Evolutionary conservation across 139 green algal species (phyloP).

Genomic region (Chlamydomonas schloesseri): DNA sequence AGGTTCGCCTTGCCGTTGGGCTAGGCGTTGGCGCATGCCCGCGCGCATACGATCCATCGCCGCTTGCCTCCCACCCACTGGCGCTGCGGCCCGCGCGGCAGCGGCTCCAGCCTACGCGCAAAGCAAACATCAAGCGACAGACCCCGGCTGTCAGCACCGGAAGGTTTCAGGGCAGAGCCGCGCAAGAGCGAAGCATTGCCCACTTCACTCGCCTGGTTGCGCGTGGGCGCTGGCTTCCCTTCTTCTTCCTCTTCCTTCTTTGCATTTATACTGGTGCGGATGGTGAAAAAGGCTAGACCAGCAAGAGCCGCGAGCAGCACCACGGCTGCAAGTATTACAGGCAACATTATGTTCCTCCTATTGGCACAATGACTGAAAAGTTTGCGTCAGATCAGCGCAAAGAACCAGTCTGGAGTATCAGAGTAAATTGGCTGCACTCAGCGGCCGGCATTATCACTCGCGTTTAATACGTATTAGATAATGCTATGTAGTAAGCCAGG

Average conservation of each 20-base stretch:
- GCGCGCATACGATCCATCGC: constrained; percentile 27
- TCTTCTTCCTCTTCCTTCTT: constrained; percentile 18
- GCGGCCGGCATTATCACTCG: too few species aligned
- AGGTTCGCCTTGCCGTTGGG: not conserved
- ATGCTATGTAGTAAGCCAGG: too few species aligned
- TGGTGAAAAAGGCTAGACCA: not conserved
- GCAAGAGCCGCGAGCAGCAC: not conserved
- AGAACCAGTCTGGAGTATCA: too few species aligned
- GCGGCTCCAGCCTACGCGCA: too few species aligned
- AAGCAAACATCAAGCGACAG: too few species aligned
- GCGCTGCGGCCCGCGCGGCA: not conserved
- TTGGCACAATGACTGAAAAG: too few species aligned
- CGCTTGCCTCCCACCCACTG: constrained; percentile 1
- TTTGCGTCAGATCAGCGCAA: too few species aligned
- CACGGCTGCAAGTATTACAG: not conserved
- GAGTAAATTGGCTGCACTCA: too few species aligned
- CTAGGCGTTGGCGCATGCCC: constrained; percentile 31
- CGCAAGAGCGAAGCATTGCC: too few species aligned
- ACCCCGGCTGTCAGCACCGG: too few species aligned
- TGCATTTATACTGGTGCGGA: not conserved
- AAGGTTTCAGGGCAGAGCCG: too few species aligned
- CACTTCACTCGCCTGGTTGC: not conserved
- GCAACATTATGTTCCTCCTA: not conserved
- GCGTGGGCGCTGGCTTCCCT: not conserved
- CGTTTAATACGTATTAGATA: too few species aligned